These are phyloP conservation scores for Lipomyces oligophaga DNA, from an alignment of 805 yeast genomes.

Conservation along the genomic window DNA sequence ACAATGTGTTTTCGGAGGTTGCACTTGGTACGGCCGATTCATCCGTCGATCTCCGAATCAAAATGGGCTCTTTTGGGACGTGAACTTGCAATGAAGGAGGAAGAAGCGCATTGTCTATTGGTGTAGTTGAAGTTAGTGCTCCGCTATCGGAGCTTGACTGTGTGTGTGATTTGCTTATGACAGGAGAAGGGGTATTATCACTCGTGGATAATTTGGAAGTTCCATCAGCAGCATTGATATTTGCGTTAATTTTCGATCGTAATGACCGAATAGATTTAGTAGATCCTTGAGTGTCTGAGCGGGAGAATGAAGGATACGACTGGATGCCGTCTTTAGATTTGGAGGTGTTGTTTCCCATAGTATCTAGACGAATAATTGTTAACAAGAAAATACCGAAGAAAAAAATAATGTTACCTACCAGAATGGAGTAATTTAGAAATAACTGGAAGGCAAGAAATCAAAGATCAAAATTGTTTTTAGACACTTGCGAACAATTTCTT, in stretches of 20 bases:
- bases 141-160: conserved; percentile 1
- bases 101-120: conserved; percentile 33
- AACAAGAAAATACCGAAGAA: no score
- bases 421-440: background rate
- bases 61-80: conserved; percentile 71
- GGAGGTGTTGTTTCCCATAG: conserved; percentile 41
- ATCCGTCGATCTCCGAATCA: conserved; percentile 42
- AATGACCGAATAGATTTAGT: conserved; percentile 37
- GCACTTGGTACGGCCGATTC: background rate
- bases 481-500: background rate
- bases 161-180: background rate
- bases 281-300: conserved; percentile 43
- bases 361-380: no score
- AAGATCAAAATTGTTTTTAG: background rate
- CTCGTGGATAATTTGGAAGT: no score
- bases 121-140: background rate
- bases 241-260: conserved; percentile 21
- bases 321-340: conserved; percentile 30
- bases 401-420: background rate
- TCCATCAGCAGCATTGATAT: background rate
- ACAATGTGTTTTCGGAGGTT: background rate
- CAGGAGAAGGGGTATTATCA: no score
- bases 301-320: conserved; percentile 39
- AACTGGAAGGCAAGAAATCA: background rate
- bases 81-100: conserved; percentile 69